Evolutionary conservation across 2,329 filamentous ascomycete genomes (phyloP).

Genomic region (Fusarium abutilonis): DNA sequence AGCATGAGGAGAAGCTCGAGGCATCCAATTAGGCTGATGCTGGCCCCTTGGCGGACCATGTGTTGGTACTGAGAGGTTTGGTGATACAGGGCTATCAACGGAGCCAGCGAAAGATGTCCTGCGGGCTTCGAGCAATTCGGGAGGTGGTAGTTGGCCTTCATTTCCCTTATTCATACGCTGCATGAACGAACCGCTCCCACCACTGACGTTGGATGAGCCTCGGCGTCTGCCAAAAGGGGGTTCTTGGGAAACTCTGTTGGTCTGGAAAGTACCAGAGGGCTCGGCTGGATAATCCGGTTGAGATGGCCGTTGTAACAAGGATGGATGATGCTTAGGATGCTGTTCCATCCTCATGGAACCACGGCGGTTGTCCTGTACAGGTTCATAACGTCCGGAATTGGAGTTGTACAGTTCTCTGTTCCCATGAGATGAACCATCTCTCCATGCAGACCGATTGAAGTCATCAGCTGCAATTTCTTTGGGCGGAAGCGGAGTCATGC

Average conservation of each 20-base stretch:
- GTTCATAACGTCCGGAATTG: slow-evolving; percentile 93
- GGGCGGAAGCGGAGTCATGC: slow-evolving; percentile 57
- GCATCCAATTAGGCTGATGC: slow-evolving; percentile 41
- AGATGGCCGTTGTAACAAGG: slow-evolving; percentile 79
- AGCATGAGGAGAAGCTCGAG: slow-evolving; percentile 56
- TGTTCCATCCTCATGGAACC: slow-evolving; percentile 74
- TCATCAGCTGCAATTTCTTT: slow-evolving; percentile 95
- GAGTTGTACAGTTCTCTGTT: slow-evolving; percentile 90
- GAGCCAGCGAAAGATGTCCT: slow-evolving; percentile 62
- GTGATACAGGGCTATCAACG: slow-evolving; percentile 62
- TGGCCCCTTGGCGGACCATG: slow-evolving; percentile 46
- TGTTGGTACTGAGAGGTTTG: slow-evolving; percentile 45
- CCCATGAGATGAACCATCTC: slow-evolving; percentile 70
- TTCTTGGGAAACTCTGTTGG: slow-evolving; percentile 73
- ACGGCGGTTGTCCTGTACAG: slow-evolving; percentile 77
- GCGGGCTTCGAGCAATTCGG: slow-evolving; percentile 57
- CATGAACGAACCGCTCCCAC: slow-evolving; percentile 77
- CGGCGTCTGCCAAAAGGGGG: slow-evolving; percentile 78
- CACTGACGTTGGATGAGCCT: slow-evolving; percentile 91
- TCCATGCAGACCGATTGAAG: slow-evolving; percentile 85
- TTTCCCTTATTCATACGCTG: slow-evolving; percentile 63
- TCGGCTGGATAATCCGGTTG: slow-evolving; percentile 77
- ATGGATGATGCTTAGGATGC: slow-evolving; percentile 72
- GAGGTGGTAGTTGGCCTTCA: slow-evolving; percentile 55
- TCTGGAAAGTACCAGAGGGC: slow-evolving; percentile 87